Evolutionary conservation across 139 green algal genomes (phyloP), one percentile per base, ranked within the genome.

Genomic region (Chlorokybus atmophyticus): DNA sequence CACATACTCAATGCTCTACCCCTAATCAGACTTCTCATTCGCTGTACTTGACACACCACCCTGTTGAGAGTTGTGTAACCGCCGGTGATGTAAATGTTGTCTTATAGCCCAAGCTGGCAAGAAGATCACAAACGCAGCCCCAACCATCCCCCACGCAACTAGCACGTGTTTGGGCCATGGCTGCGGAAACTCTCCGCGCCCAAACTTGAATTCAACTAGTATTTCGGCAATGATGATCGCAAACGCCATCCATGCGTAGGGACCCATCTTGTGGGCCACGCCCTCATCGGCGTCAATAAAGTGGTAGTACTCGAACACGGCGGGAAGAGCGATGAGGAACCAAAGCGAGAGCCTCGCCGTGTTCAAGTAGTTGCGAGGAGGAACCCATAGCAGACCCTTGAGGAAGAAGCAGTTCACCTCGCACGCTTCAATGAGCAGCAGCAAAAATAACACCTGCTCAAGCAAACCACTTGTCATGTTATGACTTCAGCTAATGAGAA

Each of bases 391-490:
- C 17, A 82, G 53, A 52, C 73, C 84, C 71, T 95, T 95, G n/a
- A 95, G 72, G 68, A 94, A 95, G 70, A 95, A 95, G n/a, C 77
- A 68, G 48, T 93, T 88, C 14, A 95, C 55, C 60, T 94, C 79
- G 6, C 84, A 71, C 10, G 62, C 26, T 2, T 83, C 48, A 27
- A 66, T 59, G 21, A 78, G 53, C 6, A 60, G 57, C 1, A 85
- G 53, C 19, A 83, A 38, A 25, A 73, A 44, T 39, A 75, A 53
- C 7, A 67, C 52, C 54, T 61, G 32, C 14, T 10, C 1, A 8
- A 25, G n/a, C 50, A 54, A 10, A 14, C 47, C 23, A 47, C 19
- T n/a, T 19, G 39, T 47, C 19, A 47, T n/a, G 19, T 47, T 19
- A 47, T 19, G 19, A n/a, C 39, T 19, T n/a, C 19, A n/a, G 19